Conservation (phyloP, 1,284 basidiomycete species). For the Volvariella volvacea region DNA sequence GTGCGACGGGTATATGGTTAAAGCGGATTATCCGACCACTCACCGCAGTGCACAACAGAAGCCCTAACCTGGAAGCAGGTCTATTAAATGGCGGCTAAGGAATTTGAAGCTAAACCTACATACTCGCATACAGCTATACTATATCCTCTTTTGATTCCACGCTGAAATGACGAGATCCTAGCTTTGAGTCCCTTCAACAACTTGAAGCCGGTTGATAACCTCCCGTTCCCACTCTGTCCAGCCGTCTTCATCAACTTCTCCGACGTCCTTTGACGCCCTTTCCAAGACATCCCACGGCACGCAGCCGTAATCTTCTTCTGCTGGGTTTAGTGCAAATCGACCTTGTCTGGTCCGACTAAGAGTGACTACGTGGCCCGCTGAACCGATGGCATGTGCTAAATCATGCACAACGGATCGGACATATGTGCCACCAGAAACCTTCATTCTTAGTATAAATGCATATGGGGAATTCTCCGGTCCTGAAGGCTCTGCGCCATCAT, state of each 20-base stretch:
- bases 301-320: conserved; percentile 44
- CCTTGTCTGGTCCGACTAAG: conserved; percentile 84
- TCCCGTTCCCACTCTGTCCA: conserved; percentile 68
- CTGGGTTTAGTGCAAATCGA: conserved; percentile 53
- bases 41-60: too few relatives aligned
- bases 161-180: too few relatives aligned
- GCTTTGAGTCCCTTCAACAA: conserved; percentile 34
- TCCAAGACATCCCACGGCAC: conserved; percentile 79
- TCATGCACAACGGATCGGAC: conserved; percentile 92
- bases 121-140: too few relatives aligned
- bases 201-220: conserved; percentile 54
- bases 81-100: too few relatives aligned
- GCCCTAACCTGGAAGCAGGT: too few relatives aligned
- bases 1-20: too few relatives aligned
- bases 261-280: conserved; percentile 49
- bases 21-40: too few relatives aligned
- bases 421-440: conserved; percentile 94
- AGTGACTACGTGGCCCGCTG: conserved; percentile 87
- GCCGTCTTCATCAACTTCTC: conserved; percentile 53
- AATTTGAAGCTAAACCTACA: too few relatives aligned
- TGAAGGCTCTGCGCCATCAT: conserved; percentile 25
- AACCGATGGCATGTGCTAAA: conserved; percentile 74
- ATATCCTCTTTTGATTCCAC: too few relatives aligned
- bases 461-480: conserved; percentile 47
- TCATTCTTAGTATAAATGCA: conserved; percentile 87